These are phyloP conservation scores for Pseudocercospora vitis DNA, from an alignment of 2,329 filamentous ascomycete species.

Conservation along the genomic window DNA sequence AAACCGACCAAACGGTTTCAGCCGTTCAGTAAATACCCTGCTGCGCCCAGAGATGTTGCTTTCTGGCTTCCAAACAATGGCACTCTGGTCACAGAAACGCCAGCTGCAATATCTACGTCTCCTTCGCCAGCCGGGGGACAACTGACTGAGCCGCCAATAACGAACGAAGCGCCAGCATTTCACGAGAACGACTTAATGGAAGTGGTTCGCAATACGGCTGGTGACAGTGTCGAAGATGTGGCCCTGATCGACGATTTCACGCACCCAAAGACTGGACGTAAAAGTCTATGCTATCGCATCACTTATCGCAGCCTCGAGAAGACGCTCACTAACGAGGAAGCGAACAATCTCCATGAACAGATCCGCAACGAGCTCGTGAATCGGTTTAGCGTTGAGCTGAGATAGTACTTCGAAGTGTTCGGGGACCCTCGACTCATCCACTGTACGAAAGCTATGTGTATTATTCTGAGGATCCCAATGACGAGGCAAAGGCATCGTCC, in stretches of 20 bases:
- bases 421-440: no score
- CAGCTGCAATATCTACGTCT: constrained; percentile 35
- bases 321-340: constrained; percentile 81
- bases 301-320: constrained; percentile 91
- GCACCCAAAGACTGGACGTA: constrained; percentile 79
- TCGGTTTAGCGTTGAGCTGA: constrained; percentile 75
- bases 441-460: not conserved
- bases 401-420: no score
- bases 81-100: constrained; percentile 34
- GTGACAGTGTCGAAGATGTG: constrained; percentile 86
- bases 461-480: not conserved
- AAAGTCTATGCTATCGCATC: constrained; percentile 87
- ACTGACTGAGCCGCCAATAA: constrained; percentile 37
- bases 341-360: constrained; percentile 70
- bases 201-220: constrained; percentile 77
- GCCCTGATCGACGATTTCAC: constrained; percentile 79
- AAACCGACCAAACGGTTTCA: constrained; percentile 64
- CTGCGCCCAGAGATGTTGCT: constrained; percentile 86
- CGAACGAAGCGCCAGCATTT: constrained; percentile 53
- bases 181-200: constrained; percentile 99
- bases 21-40: constrained; percentile 88
- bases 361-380: constrained; percentile 66
- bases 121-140: constrained; percentile 39
- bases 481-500: not conserved
- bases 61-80: constrained; percentile 71